Percentiles rank a stretch among this genome's conserved stretches.
Evolutionary conservation across 2,329 filamentous ascomycete species (phyloP).

Genomic region (Diplocarpon mali): DNA sequence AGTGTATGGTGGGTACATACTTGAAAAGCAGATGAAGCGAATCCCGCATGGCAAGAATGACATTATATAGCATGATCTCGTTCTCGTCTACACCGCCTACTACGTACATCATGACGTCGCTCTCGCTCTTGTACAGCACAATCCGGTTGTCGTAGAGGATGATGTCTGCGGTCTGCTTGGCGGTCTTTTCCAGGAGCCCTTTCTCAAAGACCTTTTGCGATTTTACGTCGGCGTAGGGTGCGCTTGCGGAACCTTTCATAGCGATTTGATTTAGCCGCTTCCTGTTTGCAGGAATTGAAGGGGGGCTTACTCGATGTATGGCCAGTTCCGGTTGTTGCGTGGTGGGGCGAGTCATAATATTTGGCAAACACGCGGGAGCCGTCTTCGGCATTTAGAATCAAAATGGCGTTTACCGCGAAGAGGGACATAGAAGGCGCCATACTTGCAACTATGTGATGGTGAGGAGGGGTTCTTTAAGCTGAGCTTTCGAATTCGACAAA

Average conservation of each 20-base stretch:
- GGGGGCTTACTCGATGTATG: constrained; percentile 2
- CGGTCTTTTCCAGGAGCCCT: constrained; percentile 87
- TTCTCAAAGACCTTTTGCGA: constrained; percentile 96
- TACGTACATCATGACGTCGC: constrained; percentile 92
- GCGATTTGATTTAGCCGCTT: background rate
- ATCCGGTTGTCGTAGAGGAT: constrained; percentile 96
- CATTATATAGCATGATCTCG: constrained; percentile 92
- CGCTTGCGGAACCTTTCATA: constrained; percentile 36
- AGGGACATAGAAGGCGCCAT: constrained; percentile 70
- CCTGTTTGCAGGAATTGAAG: background rate
- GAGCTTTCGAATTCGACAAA: constrained; percentile 3
- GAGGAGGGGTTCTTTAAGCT: background rate
- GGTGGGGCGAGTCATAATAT: constrained; percentile 70
- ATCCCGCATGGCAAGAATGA: constrained; percentile 82
- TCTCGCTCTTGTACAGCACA: constrained; percentile 96
- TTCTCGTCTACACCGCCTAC: constrained; percentile 90
- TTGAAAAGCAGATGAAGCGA: constrained; percentile 85
- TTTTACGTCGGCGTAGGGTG: constrained; percentile 80
- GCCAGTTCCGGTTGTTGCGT: constrained; percentile 28
- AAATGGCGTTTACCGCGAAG: constrained; percentile 65
- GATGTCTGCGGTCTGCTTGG: constrained; percentile 90
- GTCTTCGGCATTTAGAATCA: constrained; percentile 76
- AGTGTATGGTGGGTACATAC: constrained; percentile 37
- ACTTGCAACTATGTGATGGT: constrained; percentile 19
- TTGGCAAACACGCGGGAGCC: constrained; percentile 87